These are phyloP conservation scores for Verticillium klebahnii DNA, from an alignment of 2,329 filamentous ascomycete species.

Conservation along the genomic window DNA sequence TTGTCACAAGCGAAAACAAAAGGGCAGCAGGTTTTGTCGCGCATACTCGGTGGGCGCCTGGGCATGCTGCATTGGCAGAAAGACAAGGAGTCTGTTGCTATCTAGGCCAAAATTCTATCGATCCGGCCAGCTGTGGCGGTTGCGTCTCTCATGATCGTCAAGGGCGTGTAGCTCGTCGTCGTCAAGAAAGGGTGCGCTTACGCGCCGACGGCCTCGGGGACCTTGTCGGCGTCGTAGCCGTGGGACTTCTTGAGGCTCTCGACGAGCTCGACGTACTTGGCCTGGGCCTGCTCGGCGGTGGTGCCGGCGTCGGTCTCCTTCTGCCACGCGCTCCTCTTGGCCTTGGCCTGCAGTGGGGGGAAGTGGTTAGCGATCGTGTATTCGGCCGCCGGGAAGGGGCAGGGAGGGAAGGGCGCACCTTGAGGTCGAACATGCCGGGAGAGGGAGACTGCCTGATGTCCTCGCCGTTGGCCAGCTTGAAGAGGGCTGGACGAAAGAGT, in stretches of 20 bases:
- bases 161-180: background rate
- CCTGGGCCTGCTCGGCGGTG: slow-evolving; percentile 64
- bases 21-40: background rate
- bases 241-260: slow-evolving; percentile 66
- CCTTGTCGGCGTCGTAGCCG: slow-evolving; percentile 63
- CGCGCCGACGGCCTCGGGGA: slow-evolving; percentile 49
- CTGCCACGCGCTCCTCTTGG: slow-evolving; percentile 77
- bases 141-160: slow-evolving; percentile 8
- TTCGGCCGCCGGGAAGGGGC: background rate
- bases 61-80: background rate
- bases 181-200: slow-evolving; percentile 7
- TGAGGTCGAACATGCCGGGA: slow-evolving; percentile 68
- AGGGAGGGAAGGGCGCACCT: slow-evolving; percentile 38
- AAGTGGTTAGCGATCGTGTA: background rate
- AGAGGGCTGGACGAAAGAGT: slow-evolving; percentile 39
- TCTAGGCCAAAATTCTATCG: background rate
- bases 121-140: background rate
- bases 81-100: background rate
- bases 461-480: slow-evolving; percentile 54
- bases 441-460: slow-evolving; percentile 50
- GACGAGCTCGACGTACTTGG: slow-evolving; percentile 69
- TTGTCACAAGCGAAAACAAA: background rate
- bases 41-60: background rate
- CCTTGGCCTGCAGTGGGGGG: slow-evolving; percentile 57
- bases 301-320: slow-evolving; percentile 60